Evolutionary conservation across 2,329 filamentous ascomycete genomes (phyloP).

Genomic region (Phoma sp.): DNA sequence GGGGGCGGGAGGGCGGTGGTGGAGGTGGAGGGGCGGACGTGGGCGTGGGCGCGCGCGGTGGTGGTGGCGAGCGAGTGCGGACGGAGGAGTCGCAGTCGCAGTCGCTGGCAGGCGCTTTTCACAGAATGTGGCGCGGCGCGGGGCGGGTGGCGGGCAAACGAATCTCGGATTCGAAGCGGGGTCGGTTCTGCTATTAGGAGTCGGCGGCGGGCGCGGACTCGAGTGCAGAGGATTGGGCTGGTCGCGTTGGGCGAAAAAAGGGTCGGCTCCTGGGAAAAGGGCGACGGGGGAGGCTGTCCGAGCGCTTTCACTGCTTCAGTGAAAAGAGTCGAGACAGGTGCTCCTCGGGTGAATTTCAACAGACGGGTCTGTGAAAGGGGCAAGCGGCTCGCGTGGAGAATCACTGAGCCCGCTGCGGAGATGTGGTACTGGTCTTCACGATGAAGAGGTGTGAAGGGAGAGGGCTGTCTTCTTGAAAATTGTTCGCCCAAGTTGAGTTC

Average conservation of each 20-base stretch:
- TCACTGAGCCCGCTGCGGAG: conserved; percentile 42
- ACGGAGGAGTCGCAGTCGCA: too few species aligned
- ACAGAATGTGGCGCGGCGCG: conserved; percentile 13
- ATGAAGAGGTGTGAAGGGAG: conserved; percentile 41
- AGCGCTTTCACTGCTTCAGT: conserved; percentile 41
- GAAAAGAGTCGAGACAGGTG: conserved; percentile 42
- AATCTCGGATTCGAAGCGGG: conserved; percentile 42
- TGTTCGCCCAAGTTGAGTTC: conserved; percentile 33
- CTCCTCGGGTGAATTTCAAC: conserved; percentile 45
- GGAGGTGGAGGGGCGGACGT: conserved; percentile 13
- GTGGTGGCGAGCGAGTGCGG: too few species aligned
- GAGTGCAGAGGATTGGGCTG: conserved; percentile 32
- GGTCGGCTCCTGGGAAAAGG: conserved; percentile 37
- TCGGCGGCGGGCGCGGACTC: conserved; percentile 34
- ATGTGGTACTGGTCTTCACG: conserved; percentile 39
- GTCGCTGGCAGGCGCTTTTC: background rate
- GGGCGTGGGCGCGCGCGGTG: too few species aligned
- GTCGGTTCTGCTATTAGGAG: conserved; percentile 33
- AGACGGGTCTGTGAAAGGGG: conserved; percentile 48
- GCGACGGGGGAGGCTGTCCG: conserved; percentile 43
- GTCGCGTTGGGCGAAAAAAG: conserved; percentile 30
- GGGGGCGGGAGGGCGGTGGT: conserved; percentile 21
- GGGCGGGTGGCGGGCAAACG: conserved; percentile 22
- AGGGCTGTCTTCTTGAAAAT: conserved; percentile 27
- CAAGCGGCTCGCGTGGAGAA: conserved; percentile 43